Conservation (phyloP, 495 filamentous ascomycete genomes). For the Opeltia flavorubescens region DNA sequence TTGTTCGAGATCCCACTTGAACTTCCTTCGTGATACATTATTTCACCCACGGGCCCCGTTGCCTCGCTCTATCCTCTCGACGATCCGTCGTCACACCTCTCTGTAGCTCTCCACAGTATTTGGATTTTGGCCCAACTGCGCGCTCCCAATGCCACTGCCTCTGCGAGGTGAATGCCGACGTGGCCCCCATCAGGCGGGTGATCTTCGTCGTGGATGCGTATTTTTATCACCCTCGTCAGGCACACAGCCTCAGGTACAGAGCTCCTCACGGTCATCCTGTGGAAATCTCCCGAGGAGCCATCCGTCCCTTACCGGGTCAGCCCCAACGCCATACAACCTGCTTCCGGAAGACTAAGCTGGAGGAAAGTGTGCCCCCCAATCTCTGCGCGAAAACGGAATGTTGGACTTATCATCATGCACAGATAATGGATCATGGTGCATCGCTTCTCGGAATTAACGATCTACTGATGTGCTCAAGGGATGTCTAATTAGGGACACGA, state of each 20-base stretch:
- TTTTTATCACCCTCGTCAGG: slow-evolving; percentile 1
- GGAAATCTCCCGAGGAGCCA: background rate
- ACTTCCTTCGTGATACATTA: background rate
- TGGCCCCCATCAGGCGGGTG: background rate
- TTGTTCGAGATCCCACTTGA: background rate
- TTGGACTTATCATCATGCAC: slow-evolving; percentile 2
- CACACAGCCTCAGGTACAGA: background rate
- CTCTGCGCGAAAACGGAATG: background rate
- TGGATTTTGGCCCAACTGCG: no score
- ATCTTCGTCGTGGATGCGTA: background rate
- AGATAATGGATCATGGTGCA: background rate
- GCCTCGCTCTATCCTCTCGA: background rate
- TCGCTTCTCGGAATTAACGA: background rate
- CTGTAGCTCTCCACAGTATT: no score
- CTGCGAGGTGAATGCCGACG: background rate
- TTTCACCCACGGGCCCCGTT: background rate
- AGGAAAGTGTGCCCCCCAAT: background rate
- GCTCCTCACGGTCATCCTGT: no score
- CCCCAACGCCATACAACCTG: background rate
- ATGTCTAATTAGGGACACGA: slow-evolving; percentile 1
- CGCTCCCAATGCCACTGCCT: background rate
- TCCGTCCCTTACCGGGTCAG: background rate
- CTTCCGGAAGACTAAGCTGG: background rate
- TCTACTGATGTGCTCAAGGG: slow-evolving; percentile 1
- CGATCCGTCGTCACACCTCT: background rate